A percentile compares a stretch with the other conserved stretches of the same genome.
These are phyloP conservation scores for Aegilops umbellulata DNA, from an alignment of 176 grass and related monocot genomes.

Conservation along the genomic window DNA sequence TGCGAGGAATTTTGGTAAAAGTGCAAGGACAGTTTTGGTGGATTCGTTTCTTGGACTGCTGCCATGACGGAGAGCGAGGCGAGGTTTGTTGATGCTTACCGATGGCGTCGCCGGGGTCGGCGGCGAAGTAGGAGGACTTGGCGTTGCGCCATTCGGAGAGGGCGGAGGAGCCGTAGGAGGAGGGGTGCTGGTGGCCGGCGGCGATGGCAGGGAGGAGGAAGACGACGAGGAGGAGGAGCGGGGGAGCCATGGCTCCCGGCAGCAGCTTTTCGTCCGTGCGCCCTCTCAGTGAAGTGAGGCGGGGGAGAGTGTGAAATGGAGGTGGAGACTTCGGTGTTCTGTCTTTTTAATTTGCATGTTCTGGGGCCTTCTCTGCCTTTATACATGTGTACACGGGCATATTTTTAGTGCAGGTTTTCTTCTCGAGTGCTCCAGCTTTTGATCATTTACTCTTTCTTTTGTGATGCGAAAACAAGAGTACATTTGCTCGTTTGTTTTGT, in stretches of 20 bases:
- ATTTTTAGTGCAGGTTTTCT: slow-evolving; percentile 1
- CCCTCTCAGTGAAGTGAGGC: not conserved
- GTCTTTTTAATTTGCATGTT: not conserved
- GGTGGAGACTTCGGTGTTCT: not conserved
- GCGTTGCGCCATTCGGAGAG: slow-evolving; percentile 92
- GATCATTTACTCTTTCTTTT: too few relatives aligned
- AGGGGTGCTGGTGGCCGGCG: slow-evolving; percentile 51
- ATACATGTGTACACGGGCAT: not conserved
- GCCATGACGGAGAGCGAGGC: not conserved
- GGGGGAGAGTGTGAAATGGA: not conserved
- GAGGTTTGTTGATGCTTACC: slow-evolving; percentile 36
- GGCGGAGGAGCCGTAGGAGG: slow-evolving; percentile 53
- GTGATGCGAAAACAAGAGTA: too few relatives aligned
- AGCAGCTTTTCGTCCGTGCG: slow-evolving; percentile 5
- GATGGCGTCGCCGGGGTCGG: slow-evolving; percentile 88
- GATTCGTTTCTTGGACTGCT: not conserved
- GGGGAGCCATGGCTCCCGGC: slow-evolving; percentile 45
- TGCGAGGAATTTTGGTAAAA: not conserved
- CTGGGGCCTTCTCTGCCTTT: slow-evolving; percentile 32
- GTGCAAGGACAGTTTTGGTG: not conserved
- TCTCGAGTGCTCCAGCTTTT: not conserved
- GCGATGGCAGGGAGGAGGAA: slow-evolving; percentile 41
- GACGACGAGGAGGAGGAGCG: slow-evolving; percentile 33
- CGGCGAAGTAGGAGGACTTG: slow-evolving; percentile 92
- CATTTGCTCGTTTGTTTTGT: not conserved